Conservation (phyloP, 2,329 filamentous ascomycete species). For the Akanthomyces lecanii region DNA sequence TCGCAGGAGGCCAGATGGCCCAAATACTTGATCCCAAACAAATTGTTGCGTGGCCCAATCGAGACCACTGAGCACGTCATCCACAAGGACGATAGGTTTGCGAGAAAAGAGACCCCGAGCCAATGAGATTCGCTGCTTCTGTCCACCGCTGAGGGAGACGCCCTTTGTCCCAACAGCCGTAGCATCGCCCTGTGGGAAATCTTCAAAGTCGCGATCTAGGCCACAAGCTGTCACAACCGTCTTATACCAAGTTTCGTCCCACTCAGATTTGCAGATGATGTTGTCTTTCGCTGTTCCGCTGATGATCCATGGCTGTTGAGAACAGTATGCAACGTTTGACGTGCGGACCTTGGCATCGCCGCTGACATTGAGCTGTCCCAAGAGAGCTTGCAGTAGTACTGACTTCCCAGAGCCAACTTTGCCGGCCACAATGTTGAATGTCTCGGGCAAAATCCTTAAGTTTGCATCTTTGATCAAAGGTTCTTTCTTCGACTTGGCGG, state of each 20-base stretch:
- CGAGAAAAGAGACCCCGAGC: conserved; percentile 26
- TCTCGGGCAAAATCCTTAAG: conserved; percentile 16
- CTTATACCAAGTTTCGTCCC: conserved; percentile 23
- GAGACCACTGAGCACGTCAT: conserved; percentile 33
- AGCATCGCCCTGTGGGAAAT: conserved; percentile 23
- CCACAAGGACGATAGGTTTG: conserved; percentile 26
- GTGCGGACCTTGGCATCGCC: conserved; percentile 17
- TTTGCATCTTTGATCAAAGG: conserved; percentile 16
- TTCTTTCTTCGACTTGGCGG: conserved; percentile 12
- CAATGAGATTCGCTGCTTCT: conserved; percentile 25
- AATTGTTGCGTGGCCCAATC: conserved; percentile 35
- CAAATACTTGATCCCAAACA: conserved; percentile 34
- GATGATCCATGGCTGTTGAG: conserved; percentile 24
- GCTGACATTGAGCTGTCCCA: conserved; percentile 20
- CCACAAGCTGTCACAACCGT: conserved; percentile 22
- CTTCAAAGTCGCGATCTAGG: conserved; percentile 21
- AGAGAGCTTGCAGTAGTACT: conserved; percentile 21
- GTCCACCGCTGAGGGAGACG: conserved; percentile 25
- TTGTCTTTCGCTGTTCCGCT: conserved; percentile 24
- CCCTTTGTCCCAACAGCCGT: conserved; percentile 23
- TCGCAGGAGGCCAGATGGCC: conserved; percentile 28
- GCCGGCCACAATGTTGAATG: conserved; percentile 22
- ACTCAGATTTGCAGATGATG: conserved; percentile 21
- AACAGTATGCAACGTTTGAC: conserved; percentile 22
- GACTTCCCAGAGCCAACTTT: conserved; percentile 25